These are phyloP conservation scores for Discostella stelligera DNA, from an alignment of 352 stramenopile species.

Conservation along the genomic window DNA sequence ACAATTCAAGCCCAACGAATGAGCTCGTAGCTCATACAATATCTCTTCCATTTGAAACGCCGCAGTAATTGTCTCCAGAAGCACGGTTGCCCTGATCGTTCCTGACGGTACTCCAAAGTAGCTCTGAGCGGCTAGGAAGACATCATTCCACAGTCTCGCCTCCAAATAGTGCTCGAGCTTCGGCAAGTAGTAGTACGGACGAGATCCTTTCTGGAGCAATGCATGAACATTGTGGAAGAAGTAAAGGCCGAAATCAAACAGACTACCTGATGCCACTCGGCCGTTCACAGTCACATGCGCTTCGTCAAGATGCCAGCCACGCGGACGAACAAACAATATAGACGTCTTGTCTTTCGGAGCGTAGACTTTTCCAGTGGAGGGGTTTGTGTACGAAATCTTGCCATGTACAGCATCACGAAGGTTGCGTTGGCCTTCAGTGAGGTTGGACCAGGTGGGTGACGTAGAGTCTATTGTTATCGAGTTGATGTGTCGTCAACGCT, in stretches of 20 bases:
- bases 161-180: slow-evolving; percentile 95
- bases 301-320: slow-evolving; percentile 94
- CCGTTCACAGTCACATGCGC: slow-evolving; percentile 92
- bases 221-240: slow-evolving; percentile 95
- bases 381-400: slow-evolving; percentile 86
- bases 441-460: slow-evolving; percentile 91
- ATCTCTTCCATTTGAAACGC: slow-evolving; percentile 97
- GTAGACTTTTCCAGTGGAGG: slow-evolving; percentile 78
- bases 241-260: slow-evolving; percentile 96
- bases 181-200: slow-evolving; percentile 94
- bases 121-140: slow-evolving; percentile 91
- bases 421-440: slow-evolving; percentile 91
- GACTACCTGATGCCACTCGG: slow-evolving; percentile 87
- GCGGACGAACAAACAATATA: slow-evolving; percentile 89
- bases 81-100: slow-evolving; percentile 90
- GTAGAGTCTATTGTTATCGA: slow-evolving; percentile 78
- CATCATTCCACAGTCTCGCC: slow-evolving; percentile 94
- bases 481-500: background rate
- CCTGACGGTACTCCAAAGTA: slow-evolving; percentile 90
- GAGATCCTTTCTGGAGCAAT: slow-evolving; percentile 86
- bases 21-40: slow-evolving; percentile 92
- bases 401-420: slow-evolving; percentile 89
- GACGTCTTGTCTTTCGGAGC: slow-evolving; percentile 79
- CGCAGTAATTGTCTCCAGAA: slow-evolving; percentile 96
- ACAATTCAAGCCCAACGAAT: slow-evolving; percentile 95